Conservation (phyloP, 2,329 filamentous ascomycete genomes). For the Verticillium isaacii region DNA sequence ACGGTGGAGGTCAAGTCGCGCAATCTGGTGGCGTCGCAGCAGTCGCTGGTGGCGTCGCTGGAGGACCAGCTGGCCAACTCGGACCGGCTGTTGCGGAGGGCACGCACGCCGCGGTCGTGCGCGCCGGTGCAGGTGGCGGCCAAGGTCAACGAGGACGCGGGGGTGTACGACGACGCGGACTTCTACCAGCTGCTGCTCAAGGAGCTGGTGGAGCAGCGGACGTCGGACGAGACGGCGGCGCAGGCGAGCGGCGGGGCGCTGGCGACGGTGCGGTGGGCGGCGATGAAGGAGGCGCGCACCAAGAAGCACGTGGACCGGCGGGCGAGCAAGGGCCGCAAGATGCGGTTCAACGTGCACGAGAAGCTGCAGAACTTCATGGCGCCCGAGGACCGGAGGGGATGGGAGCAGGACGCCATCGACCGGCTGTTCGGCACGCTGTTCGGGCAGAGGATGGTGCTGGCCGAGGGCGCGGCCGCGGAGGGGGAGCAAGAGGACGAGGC, state of each 20-base stretch:
- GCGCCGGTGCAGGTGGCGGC: constrained; percentile 63
- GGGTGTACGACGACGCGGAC: constrained; percentile 87
- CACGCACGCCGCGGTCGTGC: constrained; percentile 69
- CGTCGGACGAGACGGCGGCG: constrained; percentile 57
- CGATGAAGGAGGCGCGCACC: constrained; percentile 71
- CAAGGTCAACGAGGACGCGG: constrained; percentile 51
- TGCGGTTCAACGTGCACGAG: constrained; percentile 92
- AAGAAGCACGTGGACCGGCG: constrained; percentile 86
- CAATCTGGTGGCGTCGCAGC: constrained; percentile 49
- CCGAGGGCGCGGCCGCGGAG: constrained; percentile 45
- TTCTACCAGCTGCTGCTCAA: constrained; percentile 94
- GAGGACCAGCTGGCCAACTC: constrained; percentile 63
- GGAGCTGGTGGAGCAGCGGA: constrained; percentile 86
- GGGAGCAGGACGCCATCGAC: constrained; percentile 78
- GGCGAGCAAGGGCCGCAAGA: constrained; percentile 90
- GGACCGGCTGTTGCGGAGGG: constrained; percentile 64
- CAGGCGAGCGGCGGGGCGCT: constrained; percentile 37
- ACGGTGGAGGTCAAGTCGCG: constrained; percentile 50
- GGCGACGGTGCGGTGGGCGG: constrained; percentile 58
- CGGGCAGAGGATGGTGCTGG: constrained; percentile 63
- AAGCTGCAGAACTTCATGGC: constrained; percentile 99
- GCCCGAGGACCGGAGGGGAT: constrained; percentile 72
- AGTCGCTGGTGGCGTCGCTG: constrained; percentile 63
- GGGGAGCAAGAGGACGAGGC: constrained; percentile 44
- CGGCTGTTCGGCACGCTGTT: constrained; percentile 71